Evolutionary conservation across 352 stramenopile species (phyloP).

Genomic region (Globisporangium radiosum): DNA sequence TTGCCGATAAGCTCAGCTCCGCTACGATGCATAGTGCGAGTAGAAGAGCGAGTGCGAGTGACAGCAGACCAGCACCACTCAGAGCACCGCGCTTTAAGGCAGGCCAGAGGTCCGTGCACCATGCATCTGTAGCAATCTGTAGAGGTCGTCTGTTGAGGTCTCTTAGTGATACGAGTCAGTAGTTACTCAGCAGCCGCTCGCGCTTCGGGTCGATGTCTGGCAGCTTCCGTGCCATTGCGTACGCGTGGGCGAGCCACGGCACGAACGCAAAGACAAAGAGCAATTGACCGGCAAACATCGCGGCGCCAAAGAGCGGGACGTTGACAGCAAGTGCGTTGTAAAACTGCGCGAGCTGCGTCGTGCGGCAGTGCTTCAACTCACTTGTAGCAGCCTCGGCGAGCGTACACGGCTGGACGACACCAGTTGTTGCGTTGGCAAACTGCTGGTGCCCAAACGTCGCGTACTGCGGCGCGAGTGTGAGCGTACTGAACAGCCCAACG

Average conservation of each 20-base stretch:
- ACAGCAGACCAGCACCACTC: not conserved
- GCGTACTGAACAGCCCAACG: conserved; percentile 71
- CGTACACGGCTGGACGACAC: conserved; percentile 49
- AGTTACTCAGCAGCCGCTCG: conserved; percentile 59
- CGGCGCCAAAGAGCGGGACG: conserved; percentile 66
- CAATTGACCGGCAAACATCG: conserved; percentile 72
- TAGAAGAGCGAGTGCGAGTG: conserved; percentile 2
- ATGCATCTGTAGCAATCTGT: too few species aligned
- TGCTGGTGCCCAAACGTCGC: conserved; percentile 78
- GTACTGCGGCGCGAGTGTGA: conserved; percentile 81
- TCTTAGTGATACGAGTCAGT: conserved; percentile 12
- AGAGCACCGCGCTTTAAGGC: not conserved
- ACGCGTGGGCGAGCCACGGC: conserved; percentile 71
- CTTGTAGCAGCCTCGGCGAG: conserved; percentile 54
- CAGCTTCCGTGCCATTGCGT: conserved; percentile 60
- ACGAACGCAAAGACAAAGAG: conserved; percentile 68
- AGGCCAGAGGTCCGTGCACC: too few species aligned
- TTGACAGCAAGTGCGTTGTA: conserved; percentile 71
- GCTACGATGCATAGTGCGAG: not conserved
- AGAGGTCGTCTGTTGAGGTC: too few species aligned
- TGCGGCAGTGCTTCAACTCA: conserved; percentile 43
- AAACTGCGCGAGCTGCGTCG: conserved; percentile 73
- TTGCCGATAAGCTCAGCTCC: too few species aligned
- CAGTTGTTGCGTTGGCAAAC: conserved; percentile 37
- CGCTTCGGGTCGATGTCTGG: conserved; percentile 61